Evolutionary conservation across 2,329 filamentous ascomycete species (phyloP), one percentile per base, ranked within the genome.

Genomic region (Paraphoma chrysanthemicola): DNA sequence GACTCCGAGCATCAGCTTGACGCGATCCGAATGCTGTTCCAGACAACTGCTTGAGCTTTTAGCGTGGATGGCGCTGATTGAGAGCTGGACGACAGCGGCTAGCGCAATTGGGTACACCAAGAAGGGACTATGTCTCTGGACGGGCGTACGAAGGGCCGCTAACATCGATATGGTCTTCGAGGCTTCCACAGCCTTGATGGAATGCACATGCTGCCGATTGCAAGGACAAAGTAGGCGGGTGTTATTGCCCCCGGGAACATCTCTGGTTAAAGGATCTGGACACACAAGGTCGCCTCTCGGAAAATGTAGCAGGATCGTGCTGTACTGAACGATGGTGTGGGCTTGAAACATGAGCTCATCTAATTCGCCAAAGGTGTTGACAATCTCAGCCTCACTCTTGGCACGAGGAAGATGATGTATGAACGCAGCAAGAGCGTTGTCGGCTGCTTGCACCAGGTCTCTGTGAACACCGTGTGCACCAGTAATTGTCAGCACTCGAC

Each of bases 271-370:
- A 11, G 62, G 29, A 29, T 48, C 53, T 1, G 51, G 53, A 29
- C 54, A 57, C 7, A 47, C 30, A 16, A 66, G 30, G 42, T 66
- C 57, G 16, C 63, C 55, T 33, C 63, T 46, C 2, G 63, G 63
- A 23, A 60, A 66, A 28, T 66, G 63, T 16, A 66, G 38, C 12
- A 66, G 54, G n/a, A 66, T 64, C 2, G 51, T 62, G 39, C 44
- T 49, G 51, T 62, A 63, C 16, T 64, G 81, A 44, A 86, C 79
- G 68, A 95, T 89, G 84, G 93, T 92, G 59, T 90, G 88, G 1
- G 90, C 91, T 72, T 95, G 91, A 76, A 96, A 95, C 80, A 96
- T 88, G 85, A 95, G 90, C 76, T 95, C 90, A 71, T 96, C 92
- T 4, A 92, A 44, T 33, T 86, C 82, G 17, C 90, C 89, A 63